A percentile compares a stretch with the other conserved stretches of the same genome.
These are phyloP conservation scores for Fusarium euwallaceae DNA, from an alignment of 2,329 filamentous ascomycete genomes.

Conservation along the genomic window DNA sequence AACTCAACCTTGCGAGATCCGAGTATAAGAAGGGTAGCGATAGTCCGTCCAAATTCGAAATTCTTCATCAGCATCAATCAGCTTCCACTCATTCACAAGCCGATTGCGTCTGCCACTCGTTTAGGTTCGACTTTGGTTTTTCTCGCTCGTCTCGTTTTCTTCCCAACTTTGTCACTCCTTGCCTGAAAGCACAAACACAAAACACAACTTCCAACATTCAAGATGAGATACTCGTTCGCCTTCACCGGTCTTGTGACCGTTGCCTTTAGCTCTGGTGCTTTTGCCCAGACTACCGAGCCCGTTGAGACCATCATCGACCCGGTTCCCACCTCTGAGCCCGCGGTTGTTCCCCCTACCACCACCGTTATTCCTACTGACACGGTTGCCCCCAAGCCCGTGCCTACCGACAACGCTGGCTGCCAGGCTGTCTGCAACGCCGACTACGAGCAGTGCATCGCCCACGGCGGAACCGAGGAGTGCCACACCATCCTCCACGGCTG, in stretches of 20 bases:
- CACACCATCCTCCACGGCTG: no score
- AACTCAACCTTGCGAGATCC: background rate
- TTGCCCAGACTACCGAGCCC: slow-evolving; percentile 16
- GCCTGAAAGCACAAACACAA: background rate
- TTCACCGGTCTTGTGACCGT: slow-evolving; percentile 39
- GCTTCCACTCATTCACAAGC: slow-evolving; percentile 34
- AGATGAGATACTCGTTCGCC: slow-evolving; percentile 37
- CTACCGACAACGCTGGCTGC: background rate
- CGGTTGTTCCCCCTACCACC: background rate
- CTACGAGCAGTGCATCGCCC: no score
- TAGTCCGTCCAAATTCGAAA: slow-evolving; percentile 4
- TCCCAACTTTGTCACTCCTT: slow-evolving; percentile 31
- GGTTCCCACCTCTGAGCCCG: background rate
- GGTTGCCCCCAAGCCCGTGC: background rate
- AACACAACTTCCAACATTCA: background rate
- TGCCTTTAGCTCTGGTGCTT: slow-evolving; percentile 22
- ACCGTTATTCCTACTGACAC: background rate
- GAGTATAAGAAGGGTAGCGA: slow-evolving; percentile 33
- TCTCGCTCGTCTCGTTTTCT: slow-evolving; percentile 10
- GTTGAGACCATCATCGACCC: background rate
- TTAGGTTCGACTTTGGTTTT: slow-evolving; percentile 30
- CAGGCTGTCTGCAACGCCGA: no score
- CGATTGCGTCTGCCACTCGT: slow-evolving; percentile 37
- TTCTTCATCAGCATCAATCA: slow-evolving; percentile 34
- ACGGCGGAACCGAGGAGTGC: no score